phyloP scores from a whole-genome alignment of 2,329 filamentous ascomycete species.

The Juglanconis oblonga region DNA sequence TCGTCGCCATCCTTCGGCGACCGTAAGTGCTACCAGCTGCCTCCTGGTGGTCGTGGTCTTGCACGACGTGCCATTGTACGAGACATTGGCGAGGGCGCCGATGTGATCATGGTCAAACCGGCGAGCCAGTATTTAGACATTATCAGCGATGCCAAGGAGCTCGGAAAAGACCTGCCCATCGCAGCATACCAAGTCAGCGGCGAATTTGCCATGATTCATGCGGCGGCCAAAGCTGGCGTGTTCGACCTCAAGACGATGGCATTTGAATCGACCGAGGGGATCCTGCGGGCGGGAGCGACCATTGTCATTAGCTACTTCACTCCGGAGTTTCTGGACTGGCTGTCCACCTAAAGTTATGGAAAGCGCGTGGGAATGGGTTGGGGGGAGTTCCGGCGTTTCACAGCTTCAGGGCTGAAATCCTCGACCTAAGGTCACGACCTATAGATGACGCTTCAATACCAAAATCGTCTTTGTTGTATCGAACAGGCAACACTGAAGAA shows the following conservation, averaged over 20 bases:
- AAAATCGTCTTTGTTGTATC: not conserved
- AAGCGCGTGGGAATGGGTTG: not conserved
- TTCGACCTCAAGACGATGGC: slow-evolving; percentile 95
- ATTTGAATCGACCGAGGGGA: slow-evolving; percentile 90
- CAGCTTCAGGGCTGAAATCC: not conserved
- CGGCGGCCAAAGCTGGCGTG: slow-evolving; percentile 90
- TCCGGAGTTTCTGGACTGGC: slow-evolving; percentile 71
- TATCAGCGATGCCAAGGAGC: slow-evolving; percentile 93
- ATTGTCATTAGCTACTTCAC: slow-evolving; percentile 96
- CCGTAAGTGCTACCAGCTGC: slow-evolving; percentile 93
- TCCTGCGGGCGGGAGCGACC: slow-evolving; percentile 85
- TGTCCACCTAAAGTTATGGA: slow-evolving; percentile 44
- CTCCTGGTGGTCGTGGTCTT: slow-evolving; percentile 85
- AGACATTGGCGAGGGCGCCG: slow-evolving; percentile 90
- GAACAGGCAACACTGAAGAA: not conserved
- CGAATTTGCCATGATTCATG: slow-evolving; percentile 97
- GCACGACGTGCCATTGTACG: slow-evolving; percentile 85
- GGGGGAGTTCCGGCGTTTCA: slow-evolving; percentile 13
- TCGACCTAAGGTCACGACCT: not conserved
- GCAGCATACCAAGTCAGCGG: slow-evolving; percentile 97
- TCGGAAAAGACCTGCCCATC: slow-evolving; percentile 86
- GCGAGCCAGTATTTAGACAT: slow-evolving; percentile 95
- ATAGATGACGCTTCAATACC: slow-evolving; percentile 1
- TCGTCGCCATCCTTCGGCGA: slow-evolving; percentile 91
- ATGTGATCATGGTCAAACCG: slow-evolving; percentile 99